Base-by-base conservation (phyloP, 2,329 filamentous ascomycete species). In the Eurotiales sp. region DNA sequence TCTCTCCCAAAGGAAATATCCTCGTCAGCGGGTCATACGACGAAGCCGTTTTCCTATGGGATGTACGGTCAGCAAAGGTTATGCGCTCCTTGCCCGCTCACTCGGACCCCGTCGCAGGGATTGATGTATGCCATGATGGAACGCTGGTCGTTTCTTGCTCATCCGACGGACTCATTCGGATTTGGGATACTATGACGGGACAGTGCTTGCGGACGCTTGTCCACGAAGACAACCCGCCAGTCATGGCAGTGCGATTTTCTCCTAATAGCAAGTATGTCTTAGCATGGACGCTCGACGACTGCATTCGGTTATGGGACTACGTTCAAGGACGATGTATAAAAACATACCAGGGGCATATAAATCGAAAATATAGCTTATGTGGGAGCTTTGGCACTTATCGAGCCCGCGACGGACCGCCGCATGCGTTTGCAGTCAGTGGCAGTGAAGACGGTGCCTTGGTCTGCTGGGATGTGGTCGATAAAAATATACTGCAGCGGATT, bases 1-100 rank as follows among this genome's bases (percentile, higher is more conserved):
- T 97, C 69, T 92, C 89, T n/a, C 93, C 93, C 1, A 97, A 96
- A 69, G 93, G 93, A 21, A 99, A 99, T 65, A 96, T 97, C 65
- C 81, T 99, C 29, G 93, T 91, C 14, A 95, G 88, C 58, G 93
- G 93, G 11, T 95, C 88, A 57, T 97, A 96, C 71, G 93, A 99
- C 60, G 93, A 99, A 74, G 93, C 93, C 4, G 90, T 99, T 0
- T 96, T 96, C 58, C 72, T 99, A 4, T 99, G 93, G 93, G 93
- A 99, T 68, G 88, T 97, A 12, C 81, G 93, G 12, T 89, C 90
- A 0, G 91, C 90, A 0, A 79, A 86, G 19, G 77, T 93, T 29
- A 96, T 99, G 90, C 82, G 90, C 50, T 91, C 87, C 56, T 73
- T 99, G 32, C 93, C 93, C 1, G 93, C 93, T 2, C 93, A 99